Conservation (phyloP, 108 stramenopile species). For the Pseudonitzschia delicatissima region DNA sequence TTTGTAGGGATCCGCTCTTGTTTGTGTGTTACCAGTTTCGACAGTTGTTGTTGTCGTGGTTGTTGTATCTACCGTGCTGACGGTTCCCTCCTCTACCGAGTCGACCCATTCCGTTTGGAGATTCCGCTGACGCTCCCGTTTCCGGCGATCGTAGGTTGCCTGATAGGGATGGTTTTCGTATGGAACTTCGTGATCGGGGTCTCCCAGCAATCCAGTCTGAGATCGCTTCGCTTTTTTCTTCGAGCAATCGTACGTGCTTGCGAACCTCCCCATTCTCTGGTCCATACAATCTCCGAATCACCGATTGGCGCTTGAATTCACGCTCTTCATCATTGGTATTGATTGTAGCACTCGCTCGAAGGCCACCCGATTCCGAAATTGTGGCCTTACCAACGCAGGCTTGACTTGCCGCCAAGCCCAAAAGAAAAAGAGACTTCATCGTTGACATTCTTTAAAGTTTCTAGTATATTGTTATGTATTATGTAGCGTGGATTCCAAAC, state of each 20-base stretch:
- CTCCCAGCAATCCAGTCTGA: slow-evolving; percentile 55
- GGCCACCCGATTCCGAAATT: neutral
- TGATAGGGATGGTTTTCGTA: slow-evolving; percentile 73
- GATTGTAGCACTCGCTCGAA: neutral
- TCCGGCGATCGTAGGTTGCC: slow-evolving; percentile 3
- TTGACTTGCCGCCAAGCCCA: neutral
- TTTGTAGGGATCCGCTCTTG: slow-evolving; percentile 36
- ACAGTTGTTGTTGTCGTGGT: neutral
- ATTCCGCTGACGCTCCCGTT: slow-evolving; percentile 7
- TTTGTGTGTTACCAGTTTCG: neutral
- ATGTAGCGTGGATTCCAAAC: too few relatives aligned
- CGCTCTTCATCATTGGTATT: neutral
- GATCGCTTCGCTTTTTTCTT: slow-evolving; percentile 56
- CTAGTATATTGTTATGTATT: too few relatives aligned
- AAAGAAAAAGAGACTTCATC: neutral
- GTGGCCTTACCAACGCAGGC: neutral
- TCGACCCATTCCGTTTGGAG: neutral
- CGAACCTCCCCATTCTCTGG: slow-evolving; percentile 50
- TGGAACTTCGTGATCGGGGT: slow-evolving; percentile 53
- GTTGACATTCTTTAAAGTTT: neutral
- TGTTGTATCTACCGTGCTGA: neutral
- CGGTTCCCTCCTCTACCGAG: neutral
- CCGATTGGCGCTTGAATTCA: slow-evolving; percentile 30
- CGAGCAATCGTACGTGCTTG: slow-evolving; percentile 47
- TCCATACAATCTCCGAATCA: slow-evolving; percentile 64